Evolutionary conservation across 768 basidiomycete species (phyloP), one percentile per base, ranked within the genome.

Genomic region (Paxillus ammoniavirescens): DNA sequence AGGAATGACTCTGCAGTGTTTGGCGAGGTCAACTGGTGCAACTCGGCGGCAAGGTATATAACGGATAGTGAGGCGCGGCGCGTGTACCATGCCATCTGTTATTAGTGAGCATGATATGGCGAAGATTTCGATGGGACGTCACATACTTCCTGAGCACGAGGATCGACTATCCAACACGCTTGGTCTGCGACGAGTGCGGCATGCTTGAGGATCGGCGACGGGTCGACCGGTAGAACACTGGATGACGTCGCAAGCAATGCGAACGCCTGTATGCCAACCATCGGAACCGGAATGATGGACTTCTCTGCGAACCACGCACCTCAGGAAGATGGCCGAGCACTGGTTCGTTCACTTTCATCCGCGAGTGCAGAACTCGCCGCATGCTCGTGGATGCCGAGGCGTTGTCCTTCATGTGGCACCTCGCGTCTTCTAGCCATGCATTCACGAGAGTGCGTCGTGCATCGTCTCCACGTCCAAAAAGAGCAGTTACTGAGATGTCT

Each of bases 21-120:
- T 4, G 91, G 88, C 2, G 91, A 93, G 0, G 82, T 78, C n/a
- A 93, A 64, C 64, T 93, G 91, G 62, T 92, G 91, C 14, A 93
- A 73, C 70, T 93, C 91, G 56, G 89, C 82, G n/a, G 86, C 83
- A 13, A 81, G 75, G 60, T 93, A 93, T 13, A 89, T 72, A 1
- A 80, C 76, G 7, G 87, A 82, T 30, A 92, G 62, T 1, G 87
- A 80, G 0, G 80, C 82, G 33, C 91, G 76, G 35, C 75, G 80
- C 6, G 83, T 72, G 66, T 91, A 91, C 91, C 91, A 93, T 8
- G 79, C 74, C 48, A 82, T 71, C 90, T 91, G 13, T 13, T 5
- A 31, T 52, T 26, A 53, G 47, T 50, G 5, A 26, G 14, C 43
- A 15, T 30, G 4, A n/a, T 9, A 21, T 35, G 18, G 40, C 18